phyloP scores from a whole-genome alignment of 257 asterid species.

The Nicotiana noctiflora region DNA sequence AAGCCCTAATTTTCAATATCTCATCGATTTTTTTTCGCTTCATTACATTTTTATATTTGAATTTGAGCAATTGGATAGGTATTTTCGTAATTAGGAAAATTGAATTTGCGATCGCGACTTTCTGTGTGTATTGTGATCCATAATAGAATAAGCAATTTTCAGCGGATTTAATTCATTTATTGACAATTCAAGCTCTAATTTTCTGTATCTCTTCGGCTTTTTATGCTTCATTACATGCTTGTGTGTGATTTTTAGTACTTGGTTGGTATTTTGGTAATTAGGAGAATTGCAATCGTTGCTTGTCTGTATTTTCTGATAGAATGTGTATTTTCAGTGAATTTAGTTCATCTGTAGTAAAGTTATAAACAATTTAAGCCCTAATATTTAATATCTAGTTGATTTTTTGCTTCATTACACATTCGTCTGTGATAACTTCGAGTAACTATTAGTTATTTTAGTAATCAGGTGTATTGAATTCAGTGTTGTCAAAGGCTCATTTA shows the following conservation, averaged over 20 bases:
- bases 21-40: neutral
- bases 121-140: neutral
- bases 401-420: neutral
- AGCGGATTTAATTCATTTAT: neutral
- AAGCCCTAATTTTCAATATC: neutral
- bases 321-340: too few relatives aligned
- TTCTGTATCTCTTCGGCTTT: neutral
- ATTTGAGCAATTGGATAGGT: neutral
- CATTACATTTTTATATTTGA: neutral
- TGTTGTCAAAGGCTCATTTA: too few relatives aligned
- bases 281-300: neutral
- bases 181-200: neutral
- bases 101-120: neutral
- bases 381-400: neutral
- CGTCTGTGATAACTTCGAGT: neutral
- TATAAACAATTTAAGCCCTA: neutral
- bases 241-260: neutral
- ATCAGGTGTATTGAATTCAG: neutral
- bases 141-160: neutral
- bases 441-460: neutral
- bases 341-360: too few relatives aligned
- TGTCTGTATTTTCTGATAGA: neutral
- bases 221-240: neutral
- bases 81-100: neutral
- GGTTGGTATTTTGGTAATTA: neutral